Conservation (phyloP, 495 filamentous ascomycete species). For the Entonaema liquescens region DNA sequence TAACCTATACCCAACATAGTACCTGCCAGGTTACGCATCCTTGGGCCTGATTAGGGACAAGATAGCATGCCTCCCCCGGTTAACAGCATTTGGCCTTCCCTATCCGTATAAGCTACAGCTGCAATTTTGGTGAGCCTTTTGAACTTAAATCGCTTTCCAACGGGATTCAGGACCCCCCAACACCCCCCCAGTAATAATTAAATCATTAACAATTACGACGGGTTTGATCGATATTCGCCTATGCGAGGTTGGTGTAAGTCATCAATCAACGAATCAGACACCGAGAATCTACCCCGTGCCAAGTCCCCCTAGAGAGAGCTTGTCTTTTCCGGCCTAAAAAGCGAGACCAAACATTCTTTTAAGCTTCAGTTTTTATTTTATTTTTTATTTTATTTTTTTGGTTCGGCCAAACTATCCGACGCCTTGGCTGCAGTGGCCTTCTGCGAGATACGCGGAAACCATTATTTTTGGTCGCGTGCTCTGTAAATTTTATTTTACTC, state of each 20-base stretch:
- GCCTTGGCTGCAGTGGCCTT: background rate
- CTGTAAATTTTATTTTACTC: background rate
- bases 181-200: too few relatives aligned
- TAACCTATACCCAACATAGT: background rate
- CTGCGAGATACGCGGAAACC: background rate
- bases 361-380: slow-evolving; percentile 17
- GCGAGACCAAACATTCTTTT: slow-evolving; percentile 12
- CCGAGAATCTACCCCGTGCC: slow-evolving; percentile 36
- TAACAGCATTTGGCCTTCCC: slow-evolving; percentile 25
- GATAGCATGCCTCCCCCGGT: background rate
- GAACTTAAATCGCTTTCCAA: background rate
- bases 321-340: slow-evolving; percentile 8
- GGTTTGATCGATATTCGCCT: slow-evolving; percentile 10
- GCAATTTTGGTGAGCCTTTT: background rate
- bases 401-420: background rate
- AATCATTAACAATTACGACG: too few relatives aligned
- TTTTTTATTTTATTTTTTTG: slow-evolving; percentile 10
- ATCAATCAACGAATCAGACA: slow-evolving; percentile 15
- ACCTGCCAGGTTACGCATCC: slow-evolving; percentile 17
- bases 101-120: slow-evolving; percentile 32
- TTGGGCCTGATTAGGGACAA: slow-evolving; percentile 2
- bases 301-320: slow-evolving; percentile 17
- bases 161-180: background rate
- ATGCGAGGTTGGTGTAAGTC: background rate
- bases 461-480: background rate